These are phyloP conservation scores for Beauveria caledonica DNA, from an alignment of 2,329 filamentous ascomycete species.

Conservation along the genomic window DNA sequence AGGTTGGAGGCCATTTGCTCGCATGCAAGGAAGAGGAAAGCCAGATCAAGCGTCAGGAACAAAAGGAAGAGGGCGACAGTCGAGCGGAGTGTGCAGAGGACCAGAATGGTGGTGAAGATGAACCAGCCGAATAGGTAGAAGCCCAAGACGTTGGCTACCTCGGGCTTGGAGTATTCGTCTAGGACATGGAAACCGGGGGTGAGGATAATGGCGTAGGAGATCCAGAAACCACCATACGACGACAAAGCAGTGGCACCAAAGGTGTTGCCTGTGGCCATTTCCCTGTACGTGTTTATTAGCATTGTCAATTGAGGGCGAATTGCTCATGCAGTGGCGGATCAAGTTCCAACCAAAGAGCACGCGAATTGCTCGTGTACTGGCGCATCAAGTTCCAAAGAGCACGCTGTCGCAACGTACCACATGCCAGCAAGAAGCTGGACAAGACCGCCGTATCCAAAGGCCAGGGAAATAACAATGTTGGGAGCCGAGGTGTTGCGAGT, in stretches of 20 bases:
- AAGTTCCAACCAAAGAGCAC: not conserved
- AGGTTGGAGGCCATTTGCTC: conserved; percentile 50
- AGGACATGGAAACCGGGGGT: conserved; percentile 59
- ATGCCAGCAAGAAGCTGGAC: conserved; percentile 76
- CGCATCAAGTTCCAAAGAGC: too few relatives aligned
- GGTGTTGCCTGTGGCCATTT: conserved; percentile 82
- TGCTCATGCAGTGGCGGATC: not conserved
- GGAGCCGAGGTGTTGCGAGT: conserved; percentile 50
- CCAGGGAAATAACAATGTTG: conserved; percentile 60
- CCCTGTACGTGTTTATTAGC: conserved; percentile 42
- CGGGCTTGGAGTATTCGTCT: conserved; percentile 30
- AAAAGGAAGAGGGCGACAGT: conserved; percentile 71
- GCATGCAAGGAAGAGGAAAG: conserved; percentile 65
- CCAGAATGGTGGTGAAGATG: conserved; percentile 71
- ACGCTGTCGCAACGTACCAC: conserved; percentile 54
- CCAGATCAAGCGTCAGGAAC: conserved; percentile 68
- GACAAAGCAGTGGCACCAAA: conserved; percentile 76
- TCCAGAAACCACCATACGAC: conserved; percentile 81
- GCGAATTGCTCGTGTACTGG: too few relatives aligned
- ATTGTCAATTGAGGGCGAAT: not conserved
- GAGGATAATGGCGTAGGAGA: conserved; percentile 63
- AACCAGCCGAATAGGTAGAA: conserved; percentile 76
- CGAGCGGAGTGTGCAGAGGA: conserved; percentile 67
- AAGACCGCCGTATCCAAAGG: conserved; percentile 69
- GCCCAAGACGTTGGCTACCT: conserved; percentile 52